Evolutionary conservation across 2,329 filamentous ascomycete genomes (phyloP).

Genomic region (Plectosphaerella plurivora): DNA sequence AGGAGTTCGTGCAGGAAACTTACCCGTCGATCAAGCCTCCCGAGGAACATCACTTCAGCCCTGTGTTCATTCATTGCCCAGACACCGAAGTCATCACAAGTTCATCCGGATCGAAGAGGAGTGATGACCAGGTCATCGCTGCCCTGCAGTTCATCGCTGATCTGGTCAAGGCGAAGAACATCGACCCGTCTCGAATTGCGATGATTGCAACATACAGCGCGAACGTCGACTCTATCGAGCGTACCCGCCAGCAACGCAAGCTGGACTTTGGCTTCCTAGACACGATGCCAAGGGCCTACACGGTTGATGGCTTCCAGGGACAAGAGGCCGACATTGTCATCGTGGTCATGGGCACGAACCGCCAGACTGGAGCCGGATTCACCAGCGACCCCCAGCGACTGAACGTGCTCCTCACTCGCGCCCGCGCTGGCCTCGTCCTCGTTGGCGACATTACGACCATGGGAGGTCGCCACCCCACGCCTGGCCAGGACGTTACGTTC

Average conservation of each 20-base stretch:
- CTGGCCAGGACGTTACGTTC: too few species aligned
- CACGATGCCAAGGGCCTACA: constrained; percentile 5
- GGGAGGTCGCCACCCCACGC: too few species aligned
- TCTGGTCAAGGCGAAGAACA: constrained; percentile 3
- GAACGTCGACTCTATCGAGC: constrained; percentile 9
- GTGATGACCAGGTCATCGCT: constrained; percentile 11
- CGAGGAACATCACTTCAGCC: constrained; percentile 3
- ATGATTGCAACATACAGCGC: constrained; percentile 13
- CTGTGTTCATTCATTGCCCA: constrained; percentile 16
- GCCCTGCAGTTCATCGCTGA: constrained; percentile 12
- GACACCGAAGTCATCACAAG: background rate
- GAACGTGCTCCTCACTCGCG: constrained; percentile 14
- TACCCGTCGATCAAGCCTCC: background rate
- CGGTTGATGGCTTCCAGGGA: constrained; percentile 17
- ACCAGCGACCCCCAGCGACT: constrained; percentile 8
- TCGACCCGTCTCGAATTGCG: constrained; percentile 7
- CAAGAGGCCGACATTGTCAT: constrained; percentile 15
- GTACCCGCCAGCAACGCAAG: too few species aligned
- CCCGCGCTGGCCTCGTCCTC: constrained; percentile 11
- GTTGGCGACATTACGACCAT: constrained; percentile 13
- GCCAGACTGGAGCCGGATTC: constrained; percentile 9
- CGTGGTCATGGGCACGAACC: constrained; percentile 13
- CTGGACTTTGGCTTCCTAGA: constrained; percentile 2
- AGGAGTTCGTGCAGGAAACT: background rate
- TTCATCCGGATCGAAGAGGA: constrained; percentile 6